phyloP scores from a whole-genome alignment of 805 yeast genomes.

The Ogataea methylovora region DNA sequence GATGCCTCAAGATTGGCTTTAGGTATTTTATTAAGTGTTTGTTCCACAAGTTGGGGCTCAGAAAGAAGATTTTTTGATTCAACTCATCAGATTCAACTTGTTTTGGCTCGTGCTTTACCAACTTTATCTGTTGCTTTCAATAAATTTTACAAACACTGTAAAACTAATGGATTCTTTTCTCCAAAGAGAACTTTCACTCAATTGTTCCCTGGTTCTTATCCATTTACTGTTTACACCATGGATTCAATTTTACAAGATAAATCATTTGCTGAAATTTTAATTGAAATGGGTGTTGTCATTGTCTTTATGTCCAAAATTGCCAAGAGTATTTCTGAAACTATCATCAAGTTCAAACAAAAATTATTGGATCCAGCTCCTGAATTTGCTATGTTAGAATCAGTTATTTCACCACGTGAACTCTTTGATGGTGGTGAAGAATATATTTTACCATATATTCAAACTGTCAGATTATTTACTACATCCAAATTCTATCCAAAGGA shows the following conservation, averaged over 20 bases:
- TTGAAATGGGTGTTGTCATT: slow-evolving; percentile 62
- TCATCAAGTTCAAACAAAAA: no score
- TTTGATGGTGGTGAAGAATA: not conserved
- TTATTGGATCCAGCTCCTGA: no score
- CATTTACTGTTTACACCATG: slow-evolving; percentile 55
- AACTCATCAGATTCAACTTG: slow-evolving; percentile 31
- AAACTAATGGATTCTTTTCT: slow-evolving; percentile 32
- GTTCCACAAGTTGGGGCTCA: slow-evolving; percentile 21
- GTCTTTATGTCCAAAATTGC: slow-evolving; percentile 39
- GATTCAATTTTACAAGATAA: slow-evolving; percentile 72
- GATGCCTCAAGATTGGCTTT: slow-evolving; percentile 61
- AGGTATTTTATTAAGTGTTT: slow-evolving; percentile 45
- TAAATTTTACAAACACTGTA: slow-evolving; percentile 43
- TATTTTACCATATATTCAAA: slow-evolving; percentile 1
- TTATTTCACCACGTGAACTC: not conserved
- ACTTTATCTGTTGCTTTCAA: slow-evolving; percentile 43
- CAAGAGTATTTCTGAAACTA: not conserved
- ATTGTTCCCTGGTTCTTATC: slow-evolving; percentile 62
- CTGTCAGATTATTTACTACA: slow-evolving; percentile 41
- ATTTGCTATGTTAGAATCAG: not conserved
- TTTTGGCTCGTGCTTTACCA: slow-evolving; percentile 47
- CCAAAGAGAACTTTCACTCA: slow-evolving; percentile 59
- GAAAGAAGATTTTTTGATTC: slow-evolving; percentile 18
- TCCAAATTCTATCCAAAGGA: slow-evolving; percentile 57
- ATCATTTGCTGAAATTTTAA: slow-evolving; percentile 58